A percentile compares a stretch with the other conserved stretches of the same genome.
Conservation (phyloP, 176 grass and related monocot species). For the Luzula sylvatica region DNA sequence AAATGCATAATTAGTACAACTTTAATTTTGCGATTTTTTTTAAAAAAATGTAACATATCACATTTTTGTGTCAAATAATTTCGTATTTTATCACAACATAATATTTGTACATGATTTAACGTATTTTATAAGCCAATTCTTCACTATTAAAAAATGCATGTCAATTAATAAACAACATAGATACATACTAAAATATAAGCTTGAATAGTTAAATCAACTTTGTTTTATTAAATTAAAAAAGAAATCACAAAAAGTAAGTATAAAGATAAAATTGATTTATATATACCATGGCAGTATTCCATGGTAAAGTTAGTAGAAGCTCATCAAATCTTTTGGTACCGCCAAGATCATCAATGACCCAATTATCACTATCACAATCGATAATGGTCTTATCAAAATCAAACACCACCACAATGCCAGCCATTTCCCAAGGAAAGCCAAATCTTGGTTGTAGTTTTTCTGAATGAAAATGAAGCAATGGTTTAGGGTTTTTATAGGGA, state of each 20-base stretch:
- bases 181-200: too few species aligned
- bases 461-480: background rate
- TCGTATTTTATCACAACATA: too few species aligned
- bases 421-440: conserved; percentile 19
- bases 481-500: background rate
- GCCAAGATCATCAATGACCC: conserved; percentile 64
- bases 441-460: background rate
- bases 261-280: background rate
- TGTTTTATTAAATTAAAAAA: background rate
- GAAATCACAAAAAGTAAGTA: background rate
- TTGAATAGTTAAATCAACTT: too few species aligned
- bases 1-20: too few species aligned
- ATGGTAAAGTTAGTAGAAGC: conserved; percentile 47
- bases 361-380: conserved; percentile 88
- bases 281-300: conserved; percentile 66
- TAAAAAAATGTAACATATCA: too few species aligned
- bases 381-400: conserved; percentile 98
- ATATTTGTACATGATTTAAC: too few species aligned
- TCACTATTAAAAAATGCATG: background rate
- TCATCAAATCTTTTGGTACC: conserved; percentile 43
- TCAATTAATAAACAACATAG: background rate
- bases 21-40: too few species aligned
- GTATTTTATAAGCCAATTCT: too few species aligned
- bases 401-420: conserved; percentile 43
- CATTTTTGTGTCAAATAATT: too few species aligned